A percentile compares a stretch with the other conserved stretches of the same genome.
Evolutionary conservation across 176 grass and related monocot genomes (phyloP).

Genomic region (Elymus sibiricus): DNA sequence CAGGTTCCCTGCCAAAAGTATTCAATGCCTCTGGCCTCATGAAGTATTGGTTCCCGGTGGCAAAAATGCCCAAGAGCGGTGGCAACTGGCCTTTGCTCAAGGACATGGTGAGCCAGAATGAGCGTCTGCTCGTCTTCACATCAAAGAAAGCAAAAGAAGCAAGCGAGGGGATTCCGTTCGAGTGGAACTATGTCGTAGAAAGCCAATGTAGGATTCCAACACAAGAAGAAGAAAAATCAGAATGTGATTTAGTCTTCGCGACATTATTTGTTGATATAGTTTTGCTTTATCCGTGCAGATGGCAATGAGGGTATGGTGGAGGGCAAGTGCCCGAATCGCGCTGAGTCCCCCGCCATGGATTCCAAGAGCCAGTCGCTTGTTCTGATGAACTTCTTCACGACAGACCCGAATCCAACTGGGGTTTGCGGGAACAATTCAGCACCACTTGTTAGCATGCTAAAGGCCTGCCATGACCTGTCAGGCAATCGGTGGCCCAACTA

Average conservation of each 20-base stretch:
- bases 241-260: not conserved
- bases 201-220: conserved; percentile 64
- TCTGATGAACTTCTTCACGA: conserved; percentile 87
- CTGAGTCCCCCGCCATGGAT: conserved; percentile 72
- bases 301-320: conserved; percentile 63
- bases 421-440: conserved; percentile 68
- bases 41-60: conserved; percentile 90
- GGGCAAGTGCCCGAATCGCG: conserved; percentile 59
- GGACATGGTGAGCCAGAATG: conserved; percentile 77
- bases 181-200: conserved; percentile 86
- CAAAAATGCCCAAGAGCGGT: conserved; percentile 78
- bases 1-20: conserved; percentile 66
- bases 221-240: not conserved
- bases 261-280: not conserved
- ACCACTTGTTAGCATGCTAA: conserved; percentile 75
- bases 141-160: conserved; percentile 81
- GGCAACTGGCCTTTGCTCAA: conserved; percentile 83
- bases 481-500: conserved; percentile 91
- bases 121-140: conserved; percentile 84
- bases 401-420: conserved; percentile 26
- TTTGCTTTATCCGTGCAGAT: conserved; percentile 43
- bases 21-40: conserved; percentile 78
- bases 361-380: conserved; percentile 80
- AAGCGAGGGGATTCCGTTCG: conserved; percentile 66
- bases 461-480: conserved; percentile 69